Evolutionary conservation across 139 green algal genomes (phyloP).

Genomic region (Picochlorum sp.): DNA sequence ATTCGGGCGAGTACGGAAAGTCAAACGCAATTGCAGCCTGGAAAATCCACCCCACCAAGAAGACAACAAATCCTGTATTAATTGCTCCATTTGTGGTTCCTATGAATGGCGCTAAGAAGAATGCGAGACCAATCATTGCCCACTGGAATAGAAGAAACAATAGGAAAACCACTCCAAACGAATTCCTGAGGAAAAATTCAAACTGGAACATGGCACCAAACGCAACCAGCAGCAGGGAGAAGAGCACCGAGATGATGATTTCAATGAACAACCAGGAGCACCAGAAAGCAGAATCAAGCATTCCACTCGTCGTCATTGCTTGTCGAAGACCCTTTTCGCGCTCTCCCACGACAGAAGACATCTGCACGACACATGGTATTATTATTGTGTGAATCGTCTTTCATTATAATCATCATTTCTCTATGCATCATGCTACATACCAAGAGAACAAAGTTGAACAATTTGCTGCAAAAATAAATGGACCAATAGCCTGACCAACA

Average conservation of each 20-base stretch:
- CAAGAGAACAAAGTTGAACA: constrained; percentile 81
- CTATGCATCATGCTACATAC: background rate
- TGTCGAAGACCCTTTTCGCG: constrained; percentile 59
- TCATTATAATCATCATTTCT: background rate
- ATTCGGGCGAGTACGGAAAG: constrained; percentile 39
- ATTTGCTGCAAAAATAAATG: constrained; percentile 86
- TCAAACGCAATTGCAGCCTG: constrained; percentile 42
- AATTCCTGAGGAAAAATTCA: constrained; percentile 82
- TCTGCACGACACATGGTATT: constrained; percentile 14
- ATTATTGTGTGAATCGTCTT: background rate
- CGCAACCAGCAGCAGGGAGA: constrained; percentile 59
- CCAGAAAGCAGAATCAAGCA: constrained; percentile 84
- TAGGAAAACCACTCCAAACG: constrained; percentile 70
- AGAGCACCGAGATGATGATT: constrained; percentile 29
- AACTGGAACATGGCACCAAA: constrained; percentile 82
- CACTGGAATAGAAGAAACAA: constrained; percentile 88
- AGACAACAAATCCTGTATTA: constrained; percentile 84
- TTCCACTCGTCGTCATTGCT: constrained; percentile 80
- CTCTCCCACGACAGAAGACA: constrained; percentile 62
- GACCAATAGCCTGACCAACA: constrained; percentile 55
- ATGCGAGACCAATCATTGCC: constrained; percentile 60
- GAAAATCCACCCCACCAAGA: constrained; percentile 77
- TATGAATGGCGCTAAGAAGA: constrained; percentile 68
- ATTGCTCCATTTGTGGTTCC: constrained; percentile 36
- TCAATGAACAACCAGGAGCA: constrained; percentile 61